These are phyloP conservation scores for Phalaenopsis equestris DNA, from an alignment of 106 monocot species.

Conservation along the genomic window DNA sequence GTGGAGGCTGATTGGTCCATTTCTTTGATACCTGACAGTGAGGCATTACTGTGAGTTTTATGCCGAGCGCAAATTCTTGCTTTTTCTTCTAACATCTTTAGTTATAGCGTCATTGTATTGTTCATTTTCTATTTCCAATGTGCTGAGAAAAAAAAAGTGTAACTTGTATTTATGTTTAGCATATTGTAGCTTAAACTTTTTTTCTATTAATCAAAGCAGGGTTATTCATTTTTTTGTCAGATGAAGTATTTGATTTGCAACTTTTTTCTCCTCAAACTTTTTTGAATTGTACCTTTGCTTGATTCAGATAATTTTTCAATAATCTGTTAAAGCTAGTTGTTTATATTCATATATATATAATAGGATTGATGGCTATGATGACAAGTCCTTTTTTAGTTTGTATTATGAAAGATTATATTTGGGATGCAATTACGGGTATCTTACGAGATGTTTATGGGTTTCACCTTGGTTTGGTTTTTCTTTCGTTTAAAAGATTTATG, in stretches of 20 bases:
- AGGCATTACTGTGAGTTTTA: neutral
- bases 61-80: neutral
- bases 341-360: neutral
- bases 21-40: neutral
- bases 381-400: neutral
- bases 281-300: neutral
- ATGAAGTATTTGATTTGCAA: neutral
- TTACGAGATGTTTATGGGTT: neutral
- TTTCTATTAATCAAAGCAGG: neutral
- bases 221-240: neutral
- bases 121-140: neutral
- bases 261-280: neutral
- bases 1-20: slow-evolving; percentile 1
- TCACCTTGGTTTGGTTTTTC: neutral
- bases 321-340: neutral
- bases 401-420: neutral
- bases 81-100: neutral
- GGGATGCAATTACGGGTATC: neutral
- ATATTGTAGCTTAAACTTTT: neutral
- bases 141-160: neutral
- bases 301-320: neutral
- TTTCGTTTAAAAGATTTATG: neutral
- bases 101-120: neutral
- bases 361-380: neutral
- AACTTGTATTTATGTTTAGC: neutral